A percentile compares a stretch with the other conserved stretches of the same genome.
These are phyloP conservation scores for Zygotorulaspora sp. DNA, from an alignment of 805 yeast species.

Conservation along the genomic window DNA sequence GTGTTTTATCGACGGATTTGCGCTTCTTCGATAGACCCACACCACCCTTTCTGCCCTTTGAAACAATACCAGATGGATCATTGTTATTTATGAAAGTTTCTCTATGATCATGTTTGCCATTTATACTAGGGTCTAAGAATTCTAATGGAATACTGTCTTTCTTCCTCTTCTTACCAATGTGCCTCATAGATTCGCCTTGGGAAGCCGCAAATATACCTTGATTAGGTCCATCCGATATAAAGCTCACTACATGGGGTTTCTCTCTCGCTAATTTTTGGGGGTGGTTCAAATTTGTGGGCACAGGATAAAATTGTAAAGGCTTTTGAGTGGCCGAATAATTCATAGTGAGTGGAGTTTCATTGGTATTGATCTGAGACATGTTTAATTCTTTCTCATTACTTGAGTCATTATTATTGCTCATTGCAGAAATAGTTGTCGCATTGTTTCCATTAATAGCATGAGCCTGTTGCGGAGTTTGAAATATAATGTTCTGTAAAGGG, in stretches of 20 bases:
- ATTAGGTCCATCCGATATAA: constrained; percentile 22
- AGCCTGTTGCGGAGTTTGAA: constrained; percentile 33
- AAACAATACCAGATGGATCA: neutral
- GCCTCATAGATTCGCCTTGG: constrained; percentile 18
- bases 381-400: constrained; percentile 10
- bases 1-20: constrained; percentile 32
- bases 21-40: constrained; percentile 1
- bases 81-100: neutral
- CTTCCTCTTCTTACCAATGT: constrained; percentile 9
- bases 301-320: constrained; percentile 33
- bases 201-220: constrained; percentile 8
- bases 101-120: constrained; percentile 2
- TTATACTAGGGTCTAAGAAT: neutral
- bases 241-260: constrained; percentile 15
- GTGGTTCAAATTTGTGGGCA: constrained; percentile 24
- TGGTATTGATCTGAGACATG: constrained; percentile 7
- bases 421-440: constrained; percentile 16
- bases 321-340: constrained; percentile 34
- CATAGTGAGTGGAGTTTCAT: constrained; percentile 20
- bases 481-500: constrained; percentile 33
- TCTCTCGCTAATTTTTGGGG: constrained; percentile 12
- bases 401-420: constrained; percentile 5
- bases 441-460: constrained; percentile 11
- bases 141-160: constrained; percentile 2
- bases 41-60: constrained; percentile 1